Percentiles rank a stretch among this genome's conserved stretches.
phyloP scores from a whole-genome alignment of 108 stramenopile species.

The Chaetoceros tenuissimus region DNA sequence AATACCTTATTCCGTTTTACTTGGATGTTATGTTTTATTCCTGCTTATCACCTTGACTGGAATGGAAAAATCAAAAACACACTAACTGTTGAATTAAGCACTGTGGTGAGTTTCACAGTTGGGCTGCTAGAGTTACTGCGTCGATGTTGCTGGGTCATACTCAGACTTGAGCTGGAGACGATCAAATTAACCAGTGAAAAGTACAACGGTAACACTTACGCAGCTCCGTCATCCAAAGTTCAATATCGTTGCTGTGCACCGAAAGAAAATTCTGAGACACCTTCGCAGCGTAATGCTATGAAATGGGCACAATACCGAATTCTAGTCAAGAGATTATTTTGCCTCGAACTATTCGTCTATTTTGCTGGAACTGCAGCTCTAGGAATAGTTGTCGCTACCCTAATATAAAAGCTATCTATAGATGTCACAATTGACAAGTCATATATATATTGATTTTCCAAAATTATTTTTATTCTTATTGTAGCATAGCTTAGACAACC shows the following conservation, averaged over 20 bases:
- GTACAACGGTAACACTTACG: neutral
- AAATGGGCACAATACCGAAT: neutral
- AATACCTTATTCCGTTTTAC: constrained; percentile 53
- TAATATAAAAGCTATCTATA: neutral
- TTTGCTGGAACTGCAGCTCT: neutral
- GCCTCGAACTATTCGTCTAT: neutral
- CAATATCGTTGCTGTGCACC: neutral
- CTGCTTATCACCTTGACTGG: constrained; percentile 60
- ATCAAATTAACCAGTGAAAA: constrained; percentile 54
- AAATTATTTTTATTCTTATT: too few species aligned
- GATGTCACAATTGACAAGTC: too few species aligned
- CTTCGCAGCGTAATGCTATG: neutral
- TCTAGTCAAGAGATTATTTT: neutral
- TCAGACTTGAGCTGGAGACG: constrained; percentile 73
- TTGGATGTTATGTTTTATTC: constrained; percentile 84
- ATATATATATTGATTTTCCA: too few species aligned
- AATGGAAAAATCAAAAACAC: constrained; percentile 49
- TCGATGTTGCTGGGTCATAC: constrained; percentile 70
- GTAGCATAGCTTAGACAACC: too few species aligned
- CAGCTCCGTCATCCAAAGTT: neutral
- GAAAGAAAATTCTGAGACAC: neutral
- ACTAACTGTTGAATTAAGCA: constrained; percentile 50
- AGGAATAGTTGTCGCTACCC: neutral
- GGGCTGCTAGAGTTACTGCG: constrained; percentile 63
- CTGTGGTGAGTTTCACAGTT: constrained; percentile 63